Evolutionary conservation across 176 grass and related monocot species (phyloP).

Genomic region (Raddia guianensis): DNA sequence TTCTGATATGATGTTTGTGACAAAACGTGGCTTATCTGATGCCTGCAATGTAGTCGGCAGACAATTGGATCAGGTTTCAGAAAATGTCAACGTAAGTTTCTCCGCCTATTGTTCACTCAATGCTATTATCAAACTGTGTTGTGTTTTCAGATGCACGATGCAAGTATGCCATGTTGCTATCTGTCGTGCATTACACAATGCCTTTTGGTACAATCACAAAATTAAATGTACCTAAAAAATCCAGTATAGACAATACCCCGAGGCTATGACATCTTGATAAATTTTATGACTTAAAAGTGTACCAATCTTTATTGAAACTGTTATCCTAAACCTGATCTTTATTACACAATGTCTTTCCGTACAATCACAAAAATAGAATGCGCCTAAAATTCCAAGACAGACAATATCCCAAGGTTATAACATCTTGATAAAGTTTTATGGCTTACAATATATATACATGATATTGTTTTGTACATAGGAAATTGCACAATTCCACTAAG

Average conservation of each 20-base stretch:
- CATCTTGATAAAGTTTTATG: too few species aligned
- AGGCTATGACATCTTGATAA: not conserved
- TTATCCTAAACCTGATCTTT: not conserved
- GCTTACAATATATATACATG: not conserved
- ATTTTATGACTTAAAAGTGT: not conserved
- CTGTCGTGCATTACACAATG: not conserved
- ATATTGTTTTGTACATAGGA: not conserved
- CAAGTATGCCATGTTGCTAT: not conserved
- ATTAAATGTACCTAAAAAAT: not conserved
- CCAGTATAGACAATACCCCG: not conserved
- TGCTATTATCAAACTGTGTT: not conserved
- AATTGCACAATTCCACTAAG: slow-evolving; percentile 7
- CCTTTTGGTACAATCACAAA: slow-evolving; percentile 8
- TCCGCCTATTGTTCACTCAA: slow-evolving; percentile 21
- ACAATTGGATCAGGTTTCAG: slow-evolving; percentile 87
- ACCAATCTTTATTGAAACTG: not conserved
- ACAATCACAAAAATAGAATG: too few species aligned
- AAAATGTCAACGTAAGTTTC: slow-evolving; percentile 71
- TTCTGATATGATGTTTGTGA: slow-evolving; percentile 98
- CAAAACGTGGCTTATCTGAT: slow-evolving; percentile 74
- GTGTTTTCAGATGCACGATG: not conserved
- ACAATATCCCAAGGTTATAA: too few species aligned
- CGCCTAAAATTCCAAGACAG: too few species aligned
- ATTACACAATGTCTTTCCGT: too few species aligned
- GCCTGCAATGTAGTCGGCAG: slow-evolving; percentile 71